Evolutionary conservation across 108 stramenopile species (phyloP).

Genomic region (Cyclotella distinguenda): DNA sequence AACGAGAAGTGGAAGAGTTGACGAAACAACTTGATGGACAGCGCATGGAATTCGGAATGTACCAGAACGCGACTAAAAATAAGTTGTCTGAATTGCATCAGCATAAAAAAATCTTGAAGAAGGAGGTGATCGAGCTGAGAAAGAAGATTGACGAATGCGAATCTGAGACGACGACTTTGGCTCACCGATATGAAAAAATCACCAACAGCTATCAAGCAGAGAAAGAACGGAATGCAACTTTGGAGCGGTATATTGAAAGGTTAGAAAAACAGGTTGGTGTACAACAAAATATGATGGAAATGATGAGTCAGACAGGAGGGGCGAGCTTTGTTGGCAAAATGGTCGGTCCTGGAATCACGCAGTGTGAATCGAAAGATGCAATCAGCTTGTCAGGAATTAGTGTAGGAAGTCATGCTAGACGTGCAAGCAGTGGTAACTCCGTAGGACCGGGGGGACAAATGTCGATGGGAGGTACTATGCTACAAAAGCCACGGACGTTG

Average conservation of each 20-base stretch:
- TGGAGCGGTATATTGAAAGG: slow-evolving; percentile 78
- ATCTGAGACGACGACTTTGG: slow-evolving; percentile 54
- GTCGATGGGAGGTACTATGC: slow-evolving; percentile 1
- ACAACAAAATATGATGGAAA: slow-evolving; percentile 91
- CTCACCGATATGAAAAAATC: slow-evolving; percentile 56
- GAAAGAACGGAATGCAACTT: slow-evolving; percentile 62
- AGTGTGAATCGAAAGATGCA: slow-evolving; percentile 26
- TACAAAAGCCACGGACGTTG: slow-evolving; percentile 13
- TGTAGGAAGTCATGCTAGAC: slow-evolving; percentile 18
- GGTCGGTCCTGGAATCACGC: slow-evolving; percentile 38
- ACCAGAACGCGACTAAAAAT: slow-evolving; percentile 66
- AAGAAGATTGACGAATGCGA: slow-evolving; percentile 71
- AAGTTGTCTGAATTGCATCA: slow-evolving; percentile 70
- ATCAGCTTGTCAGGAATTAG: slow-evolving; percentile 40
- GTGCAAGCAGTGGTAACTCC: slow-evolving; percentile 12
- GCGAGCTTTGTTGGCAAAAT: slow-evolving; percentile 46
- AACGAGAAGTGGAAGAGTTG: slow-evolving; percentile 64
- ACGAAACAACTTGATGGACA: slow-evolving; percentile 74
- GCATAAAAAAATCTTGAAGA: slow-evolving; percentile 86
- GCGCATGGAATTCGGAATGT: slow-evolving; percentile 81
- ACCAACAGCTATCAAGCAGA: slow-evolving; percentile 59
- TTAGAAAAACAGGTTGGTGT: slow-evolving; percentile 85
- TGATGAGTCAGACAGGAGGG: slow-evolving; percentile 62
- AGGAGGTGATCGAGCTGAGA: slow-evolving; percentile 82
- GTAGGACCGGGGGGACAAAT: background rate